Base-by-base conservation (phyloP, 768 basidiomycete genomes). In the Mycena rebaudengoi region DNA sequence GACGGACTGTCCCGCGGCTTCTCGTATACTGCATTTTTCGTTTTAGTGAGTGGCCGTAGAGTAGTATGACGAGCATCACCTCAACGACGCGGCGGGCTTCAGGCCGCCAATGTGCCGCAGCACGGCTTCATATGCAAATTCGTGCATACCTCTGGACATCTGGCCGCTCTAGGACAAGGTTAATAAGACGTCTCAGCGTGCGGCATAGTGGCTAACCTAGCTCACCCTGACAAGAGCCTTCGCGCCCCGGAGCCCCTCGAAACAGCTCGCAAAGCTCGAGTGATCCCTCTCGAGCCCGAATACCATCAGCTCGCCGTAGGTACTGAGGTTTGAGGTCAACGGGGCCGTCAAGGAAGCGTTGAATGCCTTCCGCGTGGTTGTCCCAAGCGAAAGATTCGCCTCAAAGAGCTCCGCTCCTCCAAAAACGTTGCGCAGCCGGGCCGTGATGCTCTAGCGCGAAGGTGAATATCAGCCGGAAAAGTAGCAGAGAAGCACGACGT, bases 341-440 rank as follows among this genome's bases (percentile, higher is more conserved):
- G 94, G 94, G 0, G 87, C 78, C 0, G 84, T 81, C 2, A 91
- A 75, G 12, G 89, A 78, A 41, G 88, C 91, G 62, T 94, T 85
- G 76, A 93, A 96, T 0, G 96, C 88, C 55, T 89, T 88, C 59
- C 88, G 87, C 0, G 96, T 99, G 71, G 91, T 91, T 3, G 96
- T 97, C 0, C 96, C 97, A 18, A 91, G 81, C 1, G 96, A 87
- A 12, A 93, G 75, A 53, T 92, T 91, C 14, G 91, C 94, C 70
- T 94, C 91, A 50, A 99, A 81, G 0, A 87, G 86, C 76, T 99
- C 97, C 16, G 91, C 97, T 7, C 95, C 92, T 25, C 97, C 97
- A 68, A 99, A 91, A 5, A 91, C 86, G 75, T 99, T 99, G 14
- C 92, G 85, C 39, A 98, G 77, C 51, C 91, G 88, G 7, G 87